Conservation (phyloP, 495 filamentous ascomycete species). For the Talaromyces trachyspermus region DNA sequence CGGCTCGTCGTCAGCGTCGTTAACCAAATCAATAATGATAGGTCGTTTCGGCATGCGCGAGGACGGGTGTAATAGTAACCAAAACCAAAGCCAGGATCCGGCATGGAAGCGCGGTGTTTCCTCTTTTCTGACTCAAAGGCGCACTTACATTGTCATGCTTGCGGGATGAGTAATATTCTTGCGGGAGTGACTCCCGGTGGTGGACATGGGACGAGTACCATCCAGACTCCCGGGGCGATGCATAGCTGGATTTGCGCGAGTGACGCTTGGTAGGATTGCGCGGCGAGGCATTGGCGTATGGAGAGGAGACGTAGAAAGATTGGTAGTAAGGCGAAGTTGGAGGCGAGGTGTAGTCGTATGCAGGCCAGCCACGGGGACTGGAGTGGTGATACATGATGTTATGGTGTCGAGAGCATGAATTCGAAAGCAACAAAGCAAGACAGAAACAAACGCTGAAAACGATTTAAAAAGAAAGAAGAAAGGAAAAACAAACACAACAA, state of each 20-base stretch:
- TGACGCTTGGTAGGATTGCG: conserved; percentile 33
- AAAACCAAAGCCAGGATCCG: conserved; percentile 20
- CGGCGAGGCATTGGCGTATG: conserved; percentile 34
- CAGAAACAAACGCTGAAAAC: conserved; percentile 14
- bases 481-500: conserved; percentile 19
- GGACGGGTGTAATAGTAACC: conserved; percentile 28
- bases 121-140: conserved; percentile 33
- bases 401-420: conserved; percentile 27
- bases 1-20: conserved; percentile 44
- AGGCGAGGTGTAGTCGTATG: conserved; percentile 44
- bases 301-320: conserved; percentile 30
- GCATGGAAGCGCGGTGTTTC: conserved; percentile 31
- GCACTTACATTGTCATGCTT: conserved; percentile 56
- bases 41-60: conserved; percentile 42
- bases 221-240: conserved; percentile 31
- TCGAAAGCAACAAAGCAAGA: conserved; percentile 13
- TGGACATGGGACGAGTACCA: conserved; percentile 33
- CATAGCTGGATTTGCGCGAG: conserved; percentile 41
- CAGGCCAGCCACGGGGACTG: conserved; percentile 39
- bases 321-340: conserved; percentile 45
- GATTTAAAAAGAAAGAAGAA: conserved; percentile 15
- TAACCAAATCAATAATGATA: conserved; percentile 49
- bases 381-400: conserved; percentile 47
- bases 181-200: conserved; percentile 41
- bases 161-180: conserved; percentile 41